phyloP scores from a whole-genome alignment of 441 rosid species.

The Flueggea neowawraea region DNA sequence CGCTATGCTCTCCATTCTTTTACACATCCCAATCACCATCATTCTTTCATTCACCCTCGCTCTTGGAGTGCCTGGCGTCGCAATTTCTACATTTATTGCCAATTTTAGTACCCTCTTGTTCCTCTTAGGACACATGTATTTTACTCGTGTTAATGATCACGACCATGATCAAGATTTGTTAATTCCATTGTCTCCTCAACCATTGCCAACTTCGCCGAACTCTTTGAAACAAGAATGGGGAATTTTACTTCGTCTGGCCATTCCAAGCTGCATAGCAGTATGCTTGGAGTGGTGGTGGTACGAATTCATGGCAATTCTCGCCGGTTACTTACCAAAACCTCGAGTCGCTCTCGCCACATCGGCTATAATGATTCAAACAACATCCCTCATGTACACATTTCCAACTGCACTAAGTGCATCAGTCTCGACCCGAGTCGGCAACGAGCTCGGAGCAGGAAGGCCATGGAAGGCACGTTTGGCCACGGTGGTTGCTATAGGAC shows the following conservation, averaged over 20 bases:
- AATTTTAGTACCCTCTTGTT: slow-evolving; percentile 60
- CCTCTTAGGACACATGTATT: slow-evolving; percentile 49
- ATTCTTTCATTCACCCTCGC: slow-evolving; percentile 46
- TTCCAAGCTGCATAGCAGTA: slow-evolving; percentile 77
- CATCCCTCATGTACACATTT: slow-evolving; percentile 76
- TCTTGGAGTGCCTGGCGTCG: slow-evolving; percentile 76
- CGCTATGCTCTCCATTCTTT: slow-evolving; percentile 41
- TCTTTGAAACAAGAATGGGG: slow-evolving; percentile 46
- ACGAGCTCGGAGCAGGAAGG: slow-evolving; percentile 78
- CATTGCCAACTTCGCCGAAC: background rate
- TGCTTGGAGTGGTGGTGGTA: slow-evolving; percentile 99
- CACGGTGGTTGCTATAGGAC: slow-evolving; percentile 42
- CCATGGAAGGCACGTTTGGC: slow-evolving; percentile 58
- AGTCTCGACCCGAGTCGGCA: slow-evolving; percentile 77
- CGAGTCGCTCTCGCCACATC: slow-evolving; percentile 60
- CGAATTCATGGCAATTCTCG: slow-evolving; percentile 79
- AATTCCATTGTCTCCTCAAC: slow-evolving; percentile 12
- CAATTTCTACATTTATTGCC: slow-evolving; percentile 56
- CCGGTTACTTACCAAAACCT: slow-evolving; percentile 67
- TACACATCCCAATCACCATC: slow-evolving; percentile 58
- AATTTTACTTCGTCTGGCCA: slow-evolving; percentile 46
- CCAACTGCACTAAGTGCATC: slow-evolving; percentile 77
- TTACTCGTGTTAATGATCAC: slow-evolving; percentile 1
- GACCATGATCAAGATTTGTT: slow-evolving; percentile 1
- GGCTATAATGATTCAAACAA: slow-evolving; percentile 79